Evolutionary conservation across 495 filamentous ascomycete genomes (phyloP).

Genomic region (Penicillium herquei): DNA sequence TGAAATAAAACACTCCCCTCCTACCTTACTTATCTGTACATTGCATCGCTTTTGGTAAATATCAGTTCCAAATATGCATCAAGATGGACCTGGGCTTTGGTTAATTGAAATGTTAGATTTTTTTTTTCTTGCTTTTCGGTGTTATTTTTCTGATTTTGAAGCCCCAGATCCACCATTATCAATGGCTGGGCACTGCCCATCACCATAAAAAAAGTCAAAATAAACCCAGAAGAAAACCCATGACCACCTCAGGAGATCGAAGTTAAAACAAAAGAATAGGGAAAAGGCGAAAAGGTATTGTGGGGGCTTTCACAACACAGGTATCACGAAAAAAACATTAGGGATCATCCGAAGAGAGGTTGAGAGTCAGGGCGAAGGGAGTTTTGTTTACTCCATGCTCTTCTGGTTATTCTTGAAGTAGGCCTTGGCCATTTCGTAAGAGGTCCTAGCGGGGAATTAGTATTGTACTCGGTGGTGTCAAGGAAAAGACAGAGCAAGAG

Average conservation of each 20-base stretch:
- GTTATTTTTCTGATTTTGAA: background rate
- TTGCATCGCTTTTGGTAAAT: conserved; percentile 23
- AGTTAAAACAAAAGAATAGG: conserved; percentile 1
- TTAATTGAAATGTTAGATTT: background rate
- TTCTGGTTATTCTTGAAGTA: conserved; percentile 52
- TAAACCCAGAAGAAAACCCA: conserved; percentile 8
- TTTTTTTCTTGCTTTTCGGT: background rate
- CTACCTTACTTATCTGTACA: conserved; percentile 26
- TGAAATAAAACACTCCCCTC: conserved; percentile 1
- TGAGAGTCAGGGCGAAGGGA: background rate
- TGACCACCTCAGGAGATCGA: conserved; percentile 13
- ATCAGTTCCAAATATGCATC: conserved; percentile 12
- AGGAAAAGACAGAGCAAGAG: background rate
- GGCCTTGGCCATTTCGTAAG: conserved; percentile 77
- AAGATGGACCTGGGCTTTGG: conserved; percentile 6
- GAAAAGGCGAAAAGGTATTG: conserved; percentile 5
- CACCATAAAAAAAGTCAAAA: background rate
- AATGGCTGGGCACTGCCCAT: conserved; percentile 15
- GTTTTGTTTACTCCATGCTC: conserved; percentile 29
- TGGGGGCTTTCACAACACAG: conserved; percentile 8
- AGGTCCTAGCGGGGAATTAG: conserved; percentile 52
- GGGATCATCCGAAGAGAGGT: background rate
- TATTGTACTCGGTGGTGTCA: background rate
- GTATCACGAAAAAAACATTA: background rate
- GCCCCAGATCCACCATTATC: conserved; percentile 11